phyloP scores from a whole-genome alignment of 176 grass and related monocot genomes.

The Oryza glumipatula region DNA sequence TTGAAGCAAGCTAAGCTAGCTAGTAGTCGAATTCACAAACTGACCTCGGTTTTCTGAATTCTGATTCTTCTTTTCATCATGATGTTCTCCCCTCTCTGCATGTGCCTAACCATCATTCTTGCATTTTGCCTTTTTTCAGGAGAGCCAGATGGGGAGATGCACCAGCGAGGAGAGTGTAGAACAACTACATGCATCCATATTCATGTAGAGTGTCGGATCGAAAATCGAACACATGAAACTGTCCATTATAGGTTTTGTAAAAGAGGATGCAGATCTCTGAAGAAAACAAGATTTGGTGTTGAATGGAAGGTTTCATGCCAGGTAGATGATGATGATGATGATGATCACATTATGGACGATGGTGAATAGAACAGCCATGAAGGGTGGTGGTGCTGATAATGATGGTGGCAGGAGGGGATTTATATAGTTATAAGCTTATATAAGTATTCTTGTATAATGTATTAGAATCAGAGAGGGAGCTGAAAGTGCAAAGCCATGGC shows the following conservation, averaged over 20 bases:
- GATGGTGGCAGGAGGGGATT: conserved; percentile 20
- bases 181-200: not conserved
- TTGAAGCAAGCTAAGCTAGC: not conserved
- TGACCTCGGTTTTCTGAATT: conserved; percentile 35
- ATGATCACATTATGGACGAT: not conserved
- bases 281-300: not conserved
- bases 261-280: not conserved
- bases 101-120: conserved; percentile 37
- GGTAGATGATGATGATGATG: not conserved
- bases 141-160: conserved; percentile 59
- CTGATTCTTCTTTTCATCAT: not conserved
- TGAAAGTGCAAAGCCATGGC: not conserved
- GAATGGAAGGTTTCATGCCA: conserved; percentile 42
- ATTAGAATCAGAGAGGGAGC: conserved; percentile 6
- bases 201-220: not conserved
- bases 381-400: conserved; percentile 34
- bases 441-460: conserved; percentile 40
- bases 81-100: not conserved
- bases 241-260: not conserved
- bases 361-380: not conserved
- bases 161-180: conserved; percentile 56
- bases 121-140: conserved; percentile 41
- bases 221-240: no score
- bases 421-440: conserved; percentile 38
- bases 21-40: not conserved